These are phyloP conservation scores for Starmera amethionina DNA, from an alignment of 805 yeast species.

Conservation along the genomic window DNA sequence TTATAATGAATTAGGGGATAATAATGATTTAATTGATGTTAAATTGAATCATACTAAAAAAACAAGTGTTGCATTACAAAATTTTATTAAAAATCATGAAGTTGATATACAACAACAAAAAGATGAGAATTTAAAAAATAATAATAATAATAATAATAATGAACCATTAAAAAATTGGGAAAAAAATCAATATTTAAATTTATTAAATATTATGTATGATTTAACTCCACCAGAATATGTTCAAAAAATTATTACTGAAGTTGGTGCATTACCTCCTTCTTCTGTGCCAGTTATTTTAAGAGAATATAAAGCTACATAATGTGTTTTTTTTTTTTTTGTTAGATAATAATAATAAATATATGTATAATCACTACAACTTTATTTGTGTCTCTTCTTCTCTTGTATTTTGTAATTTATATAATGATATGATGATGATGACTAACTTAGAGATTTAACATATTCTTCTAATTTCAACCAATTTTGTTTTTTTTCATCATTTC, in stretches of 20 bases:
- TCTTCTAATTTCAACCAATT: conserved; percentile 66
- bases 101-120: conserved; percentile 19
- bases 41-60: conserved; percentile 41
- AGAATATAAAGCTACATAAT: conserved; percentile 53
- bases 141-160: conserved; percentile 16
- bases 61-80: conserved; percentile 47
- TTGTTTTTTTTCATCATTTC: conserved; percentile 50
- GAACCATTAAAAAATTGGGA: conserved; percentile 57
- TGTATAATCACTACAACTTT: not conserved
- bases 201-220: conserved; percentile 84
- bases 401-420: not conserved
- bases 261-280: conserved; percentile 95
- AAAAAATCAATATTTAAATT: conserved; percentile 49
- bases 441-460: conserved; percentile 30
- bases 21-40: conserved; percentile 54
- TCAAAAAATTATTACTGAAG: conserved; percentile 90
- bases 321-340: no score
- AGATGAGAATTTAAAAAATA: conserved; percentile 17
- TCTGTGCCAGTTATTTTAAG: conserved; percentile 94
- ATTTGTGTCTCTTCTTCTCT: not conserved
- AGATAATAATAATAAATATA: not conserved
- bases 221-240: conserved; percentile 90
- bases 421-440: not conserved
- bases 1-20: conserved; percentile 80
- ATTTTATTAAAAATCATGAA: conserved; percentile 37